These are phyloP conservation scores for Paramecium sonneborni DNA, from an alignment of 73 alveolate species.

Conservation along the genomic window DNA sequence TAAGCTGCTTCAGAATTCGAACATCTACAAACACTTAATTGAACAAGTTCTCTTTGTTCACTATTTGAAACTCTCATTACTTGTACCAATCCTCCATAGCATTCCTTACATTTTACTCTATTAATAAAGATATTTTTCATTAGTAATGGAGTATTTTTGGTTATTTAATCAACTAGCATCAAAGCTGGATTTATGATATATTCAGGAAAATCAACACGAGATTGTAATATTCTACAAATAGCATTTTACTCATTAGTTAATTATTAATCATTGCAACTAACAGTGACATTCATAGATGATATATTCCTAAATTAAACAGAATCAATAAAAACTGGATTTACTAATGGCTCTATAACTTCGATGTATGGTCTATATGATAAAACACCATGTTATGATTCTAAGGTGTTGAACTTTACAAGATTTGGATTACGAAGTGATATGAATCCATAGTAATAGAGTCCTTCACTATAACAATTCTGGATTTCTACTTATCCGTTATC, in stretches of 20 bases:
- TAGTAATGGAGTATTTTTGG: background rate
- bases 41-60: background rate
- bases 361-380: constrained; percentile 22
- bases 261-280: background rate
- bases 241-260: background rate
- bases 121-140: constrained; percentile 9
- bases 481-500: constrained; percentile 22
- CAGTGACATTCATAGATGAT: constrained; percentile 1
- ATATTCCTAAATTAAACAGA: constrained; percentile 37
- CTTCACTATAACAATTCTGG: background rate
- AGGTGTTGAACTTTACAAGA: background rate
- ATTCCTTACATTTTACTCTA: constrained; percentile 35
- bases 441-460: background rate
- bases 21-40: constrained; percentile 32
- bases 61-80: constrained; percentile 18
- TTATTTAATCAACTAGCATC: constrained; percentile 28
- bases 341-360: constrained; percentile 43
- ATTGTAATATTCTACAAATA: background rate
- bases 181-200: constrained; percentile 27
- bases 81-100: constrained; percentile 29
- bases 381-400: background rate
- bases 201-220: constrained; percentile 32
- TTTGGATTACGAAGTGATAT: constrained; percentile 9
- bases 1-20: constrained; percentile 19
- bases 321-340: background rate